Base-by-base conservation (phyloP, 805 yeast genomes). In the Metschnikowia lochheadii region DNA sequence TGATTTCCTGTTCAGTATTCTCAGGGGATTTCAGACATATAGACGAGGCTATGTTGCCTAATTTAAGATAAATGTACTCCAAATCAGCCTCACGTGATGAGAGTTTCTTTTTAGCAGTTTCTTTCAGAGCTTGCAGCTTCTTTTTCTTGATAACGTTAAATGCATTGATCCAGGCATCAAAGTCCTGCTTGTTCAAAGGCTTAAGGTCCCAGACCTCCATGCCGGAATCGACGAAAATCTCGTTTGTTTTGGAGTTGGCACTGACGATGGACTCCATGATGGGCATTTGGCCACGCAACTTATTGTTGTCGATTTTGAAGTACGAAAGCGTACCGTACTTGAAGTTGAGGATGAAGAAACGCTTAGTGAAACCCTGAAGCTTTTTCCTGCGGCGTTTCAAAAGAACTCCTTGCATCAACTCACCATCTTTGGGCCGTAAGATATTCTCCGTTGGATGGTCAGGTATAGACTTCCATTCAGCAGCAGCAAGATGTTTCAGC, bases 171-270 rank as follows among this genome's bases (percentile, higher is more conserved):
- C 99, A 94, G 5, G 80, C 75, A 34, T 82, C 78, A 78, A 89
- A 94, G 56, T 87, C 91, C 6, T 76, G 73, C 10, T 68, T 67
- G 50, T 76, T 81, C 43, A 75, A 69, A 0, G 97, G 87, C 59
- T 87, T 88, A 53, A 92, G 73, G 36, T 82, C 83, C 98, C 98
- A 92, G 8, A 87, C 83, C 64, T 92, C 98, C 82, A 92, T 84
- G 2, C 98, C 98, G 0, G 97, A 89, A 65, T 94, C 97, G 51
- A 94, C 79, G 42, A 85, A 83, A 40, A 94, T 83, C 60, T 87
- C 85, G 48, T 80, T 70, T 21, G 81, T 80, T 50, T 79, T 79
- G 23, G 81, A 75, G 59, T 85, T 85, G 0, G 96, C 96, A 50
- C 91, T 81, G 1, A 94, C 83, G n/a, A 87, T 87, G 2, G 96